Evolutionary conservation across 2,329 filamentous ascomycete genomes (phyloP).

Genomic region (Penicillium crustosum): DNA sequence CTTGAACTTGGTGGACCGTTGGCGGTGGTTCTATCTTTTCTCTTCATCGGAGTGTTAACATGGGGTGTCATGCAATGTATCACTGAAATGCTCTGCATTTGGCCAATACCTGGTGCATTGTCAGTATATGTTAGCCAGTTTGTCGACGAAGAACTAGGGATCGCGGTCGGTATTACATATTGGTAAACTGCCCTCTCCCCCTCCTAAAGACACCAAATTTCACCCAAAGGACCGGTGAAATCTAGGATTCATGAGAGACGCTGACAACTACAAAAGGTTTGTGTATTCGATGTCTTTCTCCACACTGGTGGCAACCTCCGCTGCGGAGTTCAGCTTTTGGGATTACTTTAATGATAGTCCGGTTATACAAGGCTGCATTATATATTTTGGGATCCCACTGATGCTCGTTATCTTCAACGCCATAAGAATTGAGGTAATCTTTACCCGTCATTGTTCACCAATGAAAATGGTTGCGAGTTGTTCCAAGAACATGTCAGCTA

Average conservation of each 20-base stretch:
- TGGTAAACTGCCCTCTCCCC: background rate
- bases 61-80: conserved; percentile 43
- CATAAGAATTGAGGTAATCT: background rate
- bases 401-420: background rate
- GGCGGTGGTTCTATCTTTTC: background rate
- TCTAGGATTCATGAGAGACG: background rate
- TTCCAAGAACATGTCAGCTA: background rate
- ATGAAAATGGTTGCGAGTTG: background rate
- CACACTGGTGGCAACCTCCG: background rate
- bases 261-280: background rate
- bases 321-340: background rate
- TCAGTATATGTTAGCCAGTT: conserved; percentile 35
- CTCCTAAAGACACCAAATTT: background rate
- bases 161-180: background rate
- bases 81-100: conserved; percentile 39
- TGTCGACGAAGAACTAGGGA: background rate
- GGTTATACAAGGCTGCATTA: background rate
- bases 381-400: background rate
- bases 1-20: background rate
- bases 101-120: conserved; percentile 40
- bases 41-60: conserved; percentile 1
- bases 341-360: background rate
- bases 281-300: background rate
- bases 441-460: background rate
- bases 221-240: background rate